Base-by-base conservation (phyloP, 139 green algal species). In the Chlamydomonas applanata region DNA sequence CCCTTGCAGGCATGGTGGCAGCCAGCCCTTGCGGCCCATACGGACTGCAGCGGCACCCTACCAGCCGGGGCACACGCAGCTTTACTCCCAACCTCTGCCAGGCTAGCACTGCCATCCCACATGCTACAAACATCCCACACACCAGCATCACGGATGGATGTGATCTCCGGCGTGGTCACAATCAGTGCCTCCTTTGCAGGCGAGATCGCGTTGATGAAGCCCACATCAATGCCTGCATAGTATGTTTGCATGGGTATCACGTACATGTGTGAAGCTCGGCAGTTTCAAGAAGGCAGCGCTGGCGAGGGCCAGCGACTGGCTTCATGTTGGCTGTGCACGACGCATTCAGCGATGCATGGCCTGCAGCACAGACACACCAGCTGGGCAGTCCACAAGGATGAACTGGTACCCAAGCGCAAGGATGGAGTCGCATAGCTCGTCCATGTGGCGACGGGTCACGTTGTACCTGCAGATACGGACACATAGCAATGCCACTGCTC, bases 81-180 rank as follows among this genome's bases (percentile, higher is more conserved):
- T n/a, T n/a, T n/a, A n/a, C n/a, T n/a, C n/a, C n/a, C n/a, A n/a
- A n/a, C n/a, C n/a, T 16, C 62, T 9, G 13, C 32, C 29, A 25
- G 14, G 27, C 27, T 69, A 17, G 45, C n/a, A 3, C 71, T 62
- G 20, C 71, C 71, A 4, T 54, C 5, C 25, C 11, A 19, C 60
- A 35, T 22, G 32, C 24, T 35, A 25, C 69, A 65, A 24, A 54
- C 17, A 25, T n/a, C 14, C 45, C 60, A 63, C 44, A 2, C 44
- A 74, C 54, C 65, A 74, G 65, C 59, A 72, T 71, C 56, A 73
- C 84, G 69, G 74, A 97, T 95, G 40, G 88, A 90, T 29, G 92
- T 97, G 72, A 97, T 96, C 75, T 97, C 93, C 36, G 93, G 91
- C 35, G 93, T 97, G 30, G 93, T 97, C 53, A 97, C 89, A 52